Evolutionary conservation across 1,139 yeast genomes (phyloP), one percentile per base, ranked within the genome.

Genomic region (Kodamaea arcana): DNA sequence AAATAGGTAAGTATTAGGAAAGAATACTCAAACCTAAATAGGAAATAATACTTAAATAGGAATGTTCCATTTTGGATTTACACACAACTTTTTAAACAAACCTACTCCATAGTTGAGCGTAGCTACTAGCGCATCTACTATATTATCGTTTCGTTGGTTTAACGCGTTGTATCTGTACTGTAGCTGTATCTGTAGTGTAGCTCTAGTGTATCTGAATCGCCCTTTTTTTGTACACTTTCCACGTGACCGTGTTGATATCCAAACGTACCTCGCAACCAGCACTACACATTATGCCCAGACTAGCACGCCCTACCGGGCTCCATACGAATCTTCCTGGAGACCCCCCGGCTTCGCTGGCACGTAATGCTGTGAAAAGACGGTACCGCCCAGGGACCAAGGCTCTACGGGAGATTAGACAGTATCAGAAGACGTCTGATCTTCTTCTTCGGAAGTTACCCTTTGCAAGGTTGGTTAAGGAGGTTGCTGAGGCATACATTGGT

Each of bases 391-490:
- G 95, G 9, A 79, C 84, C 0, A 63, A 66, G 27, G 95, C 95
- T 1, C 58, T 86, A 31, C 67, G 83, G 45, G 96, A 90, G 51
- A 86, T 90, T 27, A 66, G 94, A 40, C 74, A 71, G 49, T 88
- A 78, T 49, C 97, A 90, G 54, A 75, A 79, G 49, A 69, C 81
- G 21, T 83, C 95, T 0, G 94, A 85, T 42, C 63, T 90, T 31
- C 66, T 90, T 34, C 69, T 90, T 24, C 69, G 92, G 29, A 87
- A 87, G 51, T 71, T 90, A 30, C 97, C 97, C n/a, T 90, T 90
- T 69, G 94, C 96, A 2, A 69, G 96, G 42, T 66, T 88, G 24
- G 81, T 83, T 5, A 75, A 87, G 39, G 97, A 90, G 46, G 83
- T 90, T 2, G 85, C 94, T 1, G 78, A 78, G 34, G 80, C 80